phyloP scores from a whole-genome alignment of 2,329 filamentous ascomycete species.

The Fusarium sp. region DNA sequence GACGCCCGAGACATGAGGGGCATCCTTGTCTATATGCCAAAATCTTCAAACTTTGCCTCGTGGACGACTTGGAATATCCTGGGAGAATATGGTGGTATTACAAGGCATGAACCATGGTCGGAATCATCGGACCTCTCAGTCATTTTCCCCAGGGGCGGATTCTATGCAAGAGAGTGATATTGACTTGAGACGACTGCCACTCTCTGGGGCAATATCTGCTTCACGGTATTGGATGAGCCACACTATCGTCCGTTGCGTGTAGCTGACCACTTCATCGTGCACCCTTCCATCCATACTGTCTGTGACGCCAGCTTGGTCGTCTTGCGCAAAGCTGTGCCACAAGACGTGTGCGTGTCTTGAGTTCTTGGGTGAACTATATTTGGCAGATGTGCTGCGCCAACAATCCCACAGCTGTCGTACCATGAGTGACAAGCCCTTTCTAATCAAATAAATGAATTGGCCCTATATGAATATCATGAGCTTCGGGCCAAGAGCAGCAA shows the following conservation, averaged over 20 bases:
- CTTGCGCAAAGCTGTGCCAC: constrained; percentile 9
- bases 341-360: constrained; percentile 1
- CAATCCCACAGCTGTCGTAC: constrained; percentile 18
- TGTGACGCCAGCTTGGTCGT: not conserved
- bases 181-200: not conserved
- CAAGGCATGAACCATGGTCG: constrained; percentile 24
- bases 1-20: constrained; percentile 3
- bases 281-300: not conserved
- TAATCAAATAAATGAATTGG: constrained; percentile 14
- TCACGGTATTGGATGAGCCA: not conserved
- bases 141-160: not conserved
- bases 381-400: constrained; percentile 8
- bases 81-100: not conserved
- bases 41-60: constrained; percentile 8
- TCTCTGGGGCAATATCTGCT: not conserved
- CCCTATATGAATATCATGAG: constrained; percentile 30
- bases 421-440: not conserved
- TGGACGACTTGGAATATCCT: constrained; percentile 6
- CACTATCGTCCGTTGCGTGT: constrained; percentile 12
- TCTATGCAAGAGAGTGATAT: constrained; percentile 15
- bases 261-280: constrained; percentile 11
- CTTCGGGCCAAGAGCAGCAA: not conserved
- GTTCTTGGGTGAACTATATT: constrained; percentile 23
- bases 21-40: constrained; percentile 9
- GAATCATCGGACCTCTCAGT: constrained; percentile 10